A percentile compares a stretch with the other conserved stretches of the same genome.
Conservation (phyloP, 768 basidiomycete species). For the Boletellus ananas region DNA sequence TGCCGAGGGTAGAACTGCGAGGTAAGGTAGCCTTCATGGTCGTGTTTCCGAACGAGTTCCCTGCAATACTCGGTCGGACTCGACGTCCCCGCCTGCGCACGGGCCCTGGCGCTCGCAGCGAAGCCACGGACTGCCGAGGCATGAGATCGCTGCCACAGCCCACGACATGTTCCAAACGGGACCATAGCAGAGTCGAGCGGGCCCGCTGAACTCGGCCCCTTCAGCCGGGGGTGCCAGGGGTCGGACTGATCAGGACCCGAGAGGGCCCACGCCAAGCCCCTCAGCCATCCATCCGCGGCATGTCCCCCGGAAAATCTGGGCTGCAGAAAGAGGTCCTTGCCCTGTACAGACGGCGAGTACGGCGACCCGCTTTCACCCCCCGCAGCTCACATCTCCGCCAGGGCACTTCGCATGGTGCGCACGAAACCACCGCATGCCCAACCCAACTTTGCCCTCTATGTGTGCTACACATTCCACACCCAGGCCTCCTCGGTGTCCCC, state of each 20-base stretch:
- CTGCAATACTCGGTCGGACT: slow-evolving; percentile 63
- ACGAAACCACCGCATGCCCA: slow-evolving; percentile 60
- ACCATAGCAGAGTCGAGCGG: slow-evolving; percentile 16
- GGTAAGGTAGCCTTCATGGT: slow-evolving; percentile 75
- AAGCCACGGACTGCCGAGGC: slow-evolving; percentile 8
- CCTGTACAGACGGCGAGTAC: slow-evolving; percentile 52
- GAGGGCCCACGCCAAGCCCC: background rate
- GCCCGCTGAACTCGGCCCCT: slow-evolving; percentile 3
- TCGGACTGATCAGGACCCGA: slow-evolving; percentile 3
- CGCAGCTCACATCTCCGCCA: slow-evolving; percentile 28
- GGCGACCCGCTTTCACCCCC: background rate
- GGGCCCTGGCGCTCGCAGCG: slow-evolving; percentile 6
- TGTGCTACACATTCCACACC: slow-evolving; percentile 66
- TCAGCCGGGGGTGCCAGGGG: slow-evolving; percentile 23
- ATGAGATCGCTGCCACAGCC: slow-evolving; percentile 9
- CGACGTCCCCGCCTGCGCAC: slow-evolving; percentile 19
- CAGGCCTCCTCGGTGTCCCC: slow-evolving; percentile 60
- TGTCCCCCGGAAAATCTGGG: slow-evolving; percentile 40
- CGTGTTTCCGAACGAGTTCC: slow-evolving; percentile 68
- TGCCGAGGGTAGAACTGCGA: slow-evolving; percentile 69
- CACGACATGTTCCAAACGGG: slow-evolving; percentile 11
- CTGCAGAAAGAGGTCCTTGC: slow-evolving; percentile 51
- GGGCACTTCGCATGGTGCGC: slow-evolving; percentile 72
- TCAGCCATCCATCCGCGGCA: slow-evolving; percentile 2
- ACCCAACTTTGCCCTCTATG: slow-evolving; percentile 62